Conservation (phyloP, 768 basidiomycete species). For the Omphalotus guepiniiformis region DNA sequence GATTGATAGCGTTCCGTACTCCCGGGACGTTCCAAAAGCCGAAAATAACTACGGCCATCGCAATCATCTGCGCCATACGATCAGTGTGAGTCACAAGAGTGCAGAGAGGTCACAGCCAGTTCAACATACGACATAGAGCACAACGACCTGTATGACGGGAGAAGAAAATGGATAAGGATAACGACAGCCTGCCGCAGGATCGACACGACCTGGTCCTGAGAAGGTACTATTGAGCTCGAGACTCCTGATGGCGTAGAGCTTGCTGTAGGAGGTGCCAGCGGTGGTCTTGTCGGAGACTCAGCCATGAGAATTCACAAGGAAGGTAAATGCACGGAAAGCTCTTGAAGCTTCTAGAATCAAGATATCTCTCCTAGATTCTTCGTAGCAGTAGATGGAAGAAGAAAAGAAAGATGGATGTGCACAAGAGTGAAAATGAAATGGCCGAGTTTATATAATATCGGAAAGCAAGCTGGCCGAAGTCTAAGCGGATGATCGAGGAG, state of each 20-base stretch:
- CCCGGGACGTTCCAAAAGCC: conserved; percentile 87
- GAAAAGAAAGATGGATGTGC: neutral
- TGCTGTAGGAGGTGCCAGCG: conserved; percentile 41
- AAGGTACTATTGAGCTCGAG: conserved; percentile 49
- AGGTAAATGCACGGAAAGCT: conserved; percentile 4
- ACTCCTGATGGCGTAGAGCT: conserved; percentile 30
- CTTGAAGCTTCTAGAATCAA: conserved; percentile 9
- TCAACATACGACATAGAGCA: conserved; percentile 67
- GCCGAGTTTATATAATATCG: no score
- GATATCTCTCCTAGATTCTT: conserved; percentile 9
- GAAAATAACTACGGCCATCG: conserved; percentile 82
- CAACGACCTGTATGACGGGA: conserved; percentile 51
- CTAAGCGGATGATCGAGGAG: no score
- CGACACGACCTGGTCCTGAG: conserved; percentile 64
- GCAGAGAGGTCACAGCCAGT: conserved; percentile 9
- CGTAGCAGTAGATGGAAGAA: neutral
- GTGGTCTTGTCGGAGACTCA: conserved; percentile 30
- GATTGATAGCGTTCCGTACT: conserved; percentile 73
- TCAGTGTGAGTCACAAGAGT: neutral
- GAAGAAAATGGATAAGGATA: conserved; percentile 16
- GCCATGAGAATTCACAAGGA: conserved; percentile 16
- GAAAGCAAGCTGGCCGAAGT: neutral
- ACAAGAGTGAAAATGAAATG: neutral
- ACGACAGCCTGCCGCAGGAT: no score
- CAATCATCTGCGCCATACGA: conserved; percentile 54